Percentiles rank a stretch among this genome's conserved stretches.
These are phyloP conservation scores for Olyra latifolia DNA, from an alignment of 176 grass and related monocot genomes.

Conservation along the genomic window DNA sequence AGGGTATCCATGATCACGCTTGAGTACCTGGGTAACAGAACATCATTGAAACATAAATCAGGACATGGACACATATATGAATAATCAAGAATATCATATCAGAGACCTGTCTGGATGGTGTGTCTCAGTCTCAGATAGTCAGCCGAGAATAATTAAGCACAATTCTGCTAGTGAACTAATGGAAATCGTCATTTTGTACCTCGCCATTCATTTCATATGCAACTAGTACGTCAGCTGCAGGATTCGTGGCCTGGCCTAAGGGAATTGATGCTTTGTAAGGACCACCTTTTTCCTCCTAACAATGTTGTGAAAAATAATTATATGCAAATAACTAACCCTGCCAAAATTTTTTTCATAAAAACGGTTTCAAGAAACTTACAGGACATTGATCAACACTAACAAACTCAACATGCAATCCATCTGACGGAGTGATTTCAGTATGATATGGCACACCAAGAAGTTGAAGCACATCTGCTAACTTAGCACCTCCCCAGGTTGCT, in stretches of 20 bases:
- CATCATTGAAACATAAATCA: constrained; percentile 3
- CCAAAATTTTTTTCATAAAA: neutral
- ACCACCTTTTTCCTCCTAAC: constrained; percentile 82
- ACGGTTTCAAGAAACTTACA: constrained; percentile 36
- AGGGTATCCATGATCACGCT: constrained; percentile 72
- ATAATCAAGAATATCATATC: neutral
- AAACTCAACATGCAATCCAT: constrained; percentile 65
- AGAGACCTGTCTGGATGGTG: neutral
- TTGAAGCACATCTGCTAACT: constrained; percentile 62
- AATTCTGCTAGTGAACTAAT: neutral
- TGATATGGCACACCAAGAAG: constrained; percentile 43
- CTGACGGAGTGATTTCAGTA: constrained; percentile 43
- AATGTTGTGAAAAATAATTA: neutral
- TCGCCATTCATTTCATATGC: constrained; percentile 93
- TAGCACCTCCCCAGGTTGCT: constrained; percentile 72
- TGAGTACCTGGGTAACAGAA: constrained; percentile 44
- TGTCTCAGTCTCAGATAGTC: neutral
- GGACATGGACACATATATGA: neutral
- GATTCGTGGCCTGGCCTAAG: constrained; percentile 60
- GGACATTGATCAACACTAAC: constrained; percentile 62
- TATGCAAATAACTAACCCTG: constrained; percentile 3
- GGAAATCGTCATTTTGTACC: constrained; percentile 28
- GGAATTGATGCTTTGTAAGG: constrained; percentile 86
- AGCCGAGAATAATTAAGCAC: neutral
- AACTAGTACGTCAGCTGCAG: constrained; percentile 75